phyloP scores from a whole-genome alignment of 2,329 filamentous ascomycete genomes.

The Reticulascus tulasneorum region DNA sequence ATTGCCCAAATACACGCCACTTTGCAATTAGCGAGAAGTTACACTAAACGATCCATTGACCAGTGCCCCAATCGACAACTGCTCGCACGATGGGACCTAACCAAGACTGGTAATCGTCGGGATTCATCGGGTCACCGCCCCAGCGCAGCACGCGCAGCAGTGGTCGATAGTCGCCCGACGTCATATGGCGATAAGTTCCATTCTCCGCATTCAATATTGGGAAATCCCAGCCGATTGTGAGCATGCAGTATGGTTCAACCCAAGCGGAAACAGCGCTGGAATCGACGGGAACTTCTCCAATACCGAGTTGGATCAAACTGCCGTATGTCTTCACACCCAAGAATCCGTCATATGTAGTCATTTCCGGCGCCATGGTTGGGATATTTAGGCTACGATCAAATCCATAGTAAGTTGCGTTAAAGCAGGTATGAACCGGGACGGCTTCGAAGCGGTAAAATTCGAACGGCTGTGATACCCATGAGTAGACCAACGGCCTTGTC shows the following conservation, averaged over 20 bases:
- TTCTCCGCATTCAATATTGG: constrained; percentile 7
- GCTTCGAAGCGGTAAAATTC: constrained; percentile 5
- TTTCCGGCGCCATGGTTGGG: neutral
- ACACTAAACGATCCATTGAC: too few relatives aligned
- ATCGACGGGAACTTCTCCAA: too few relatives aligned
- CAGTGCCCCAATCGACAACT: too few relatives aligned
- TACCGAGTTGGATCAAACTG: constrained; percentile 2
- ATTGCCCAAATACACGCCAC: too few relatives aligned
- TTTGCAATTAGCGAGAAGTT: too few relatives aligned
- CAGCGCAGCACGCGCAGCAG: constrained; percentile 4
- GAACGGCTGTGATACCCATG: constrained; percentile 5
- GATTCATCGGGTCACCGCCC: constrained; percentile 1
- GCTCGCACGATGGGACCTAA: constrained; percentile 7
- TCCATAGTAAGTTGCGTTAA: constrained; percentile 3
- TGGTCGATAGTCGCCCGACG: constrained; percentile 8
- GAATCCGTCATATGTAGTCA: constrained; percentile 6
- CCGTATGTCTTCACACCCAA: constrained; percentile 9
- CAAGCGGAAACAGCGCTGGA: too few relatives aligned
- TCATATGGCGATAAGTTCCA: constrained; percentile 6
- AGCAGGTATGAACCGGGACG: constrained; percentile 4
- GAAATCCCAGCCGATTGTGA: constrained; percentile 4
- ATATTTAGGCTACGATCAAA: too few relatives aligned
- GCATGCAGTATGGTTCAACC: constrained; percentile 6
- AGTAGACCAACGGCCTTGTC: constrained; percentile 1
- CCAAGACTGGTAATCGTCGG: constrained; percentile 7